These are phyloP conservation scores for Rosa lucieae DNA, from an alignment of 306 rosid genomes.

Conservation along the genomic window DNA sequence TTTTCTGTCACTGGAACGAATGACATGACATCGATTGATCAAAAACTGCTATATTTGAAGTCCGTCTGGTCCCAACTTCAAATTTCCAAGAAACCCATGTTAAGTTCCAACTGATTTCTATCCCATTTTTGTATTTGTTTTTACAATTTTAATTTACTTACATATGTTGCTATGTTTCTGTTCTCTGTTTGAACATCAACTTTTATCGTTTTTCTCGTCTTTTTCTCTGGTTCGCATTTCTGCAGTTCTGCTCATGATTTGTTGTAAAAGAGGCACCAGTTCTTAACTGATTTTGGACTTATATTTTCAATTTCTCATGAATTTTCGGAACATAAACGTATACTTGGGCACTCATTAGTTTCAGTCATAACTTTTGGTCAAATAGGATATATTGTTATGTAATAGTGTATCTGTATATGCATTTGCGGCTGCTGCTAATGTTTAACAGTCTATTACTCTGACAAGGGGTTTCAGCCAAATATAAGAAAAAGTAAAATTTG, in stretches of 20 bases:
- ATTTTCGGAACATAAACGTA: too few relatives aligned
- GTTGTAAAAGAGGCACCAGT: not conserved
- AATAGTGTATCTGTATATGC: not conserved
- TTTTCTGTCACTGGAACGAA: not conserved
- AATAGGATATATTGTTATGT: too few relatives aligned
- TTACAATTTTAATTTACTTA: not conserved
- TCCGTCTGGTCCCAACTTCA: not conserved
- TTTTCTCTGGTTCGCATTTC: not conserved
- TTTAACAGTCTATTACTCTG: not conserved
- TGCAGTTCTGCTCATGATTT: not conserved
- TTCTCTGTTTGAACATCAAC: too few relatives aligned
- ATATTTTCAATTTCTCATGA: too few relatives aligned
- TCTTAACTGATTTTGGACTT: not conserved
- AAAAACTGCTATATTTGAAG: not conserved
- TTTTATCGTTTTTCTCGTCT: not conserved
- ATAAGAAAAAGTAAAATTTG: too few relatives aligned
- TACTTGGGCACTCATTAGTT: too few relatives aligned
- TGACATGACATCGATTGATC: not conserved
- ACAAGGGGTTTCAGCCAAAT: too few relatives aligned
- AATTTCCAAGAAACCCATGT: not conserved
- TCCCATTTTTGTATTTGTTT: too few relatives aligned
- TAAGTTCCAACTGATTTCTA: not conserved
- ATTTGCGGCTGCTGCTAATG: not conserved
- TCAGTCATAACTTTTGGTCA: too few relatives aligned
- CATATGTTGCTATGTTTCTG: not conserved